Base-by-base conservation (phyloP, 169 alveolate species). In the Plasmodium fragile region DNA sequence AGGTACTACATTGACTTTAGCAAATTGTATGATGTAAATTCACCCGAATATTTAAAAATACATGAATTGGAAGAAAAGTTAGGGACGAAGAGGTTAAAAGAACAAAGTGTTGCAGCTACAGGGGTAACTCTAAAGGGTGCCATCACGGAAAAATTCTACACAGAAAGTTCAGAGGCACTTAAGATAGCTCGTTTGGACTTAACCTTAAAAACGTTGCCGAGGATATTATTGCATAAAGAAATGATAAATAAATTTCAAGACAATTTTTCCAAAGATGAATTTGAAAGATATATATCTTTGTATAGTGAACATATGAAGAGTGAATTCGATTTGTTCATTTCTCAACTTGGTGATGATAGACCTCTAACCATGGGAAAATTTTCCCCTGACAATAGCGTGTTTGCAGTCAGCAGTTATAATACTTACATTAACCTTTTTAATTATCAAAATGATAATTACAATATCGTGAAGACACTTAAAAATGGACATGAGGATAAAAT, bases 301-400 rank as follows among this genome's bases (percentile, higher is more conserved):
- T 96, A 87, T 53, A 96, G 93, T 45, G 92, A 92, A 82, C 90
- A 94, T 81, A 83, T 96, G 55, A 95, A 96, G 30, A 94, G 94
- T 18, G 87, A 92, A 16, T 52, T 95, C 28, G 93, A 87, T 70
- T 94, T 96, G 72, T 77, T 95, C 22, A 92, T 82, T 49, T 95
- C 97, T 52, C 97, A 96, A 39, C 65, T 96, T 25, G 97, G 96
- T 6, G 96, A 95, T 49, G 96, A 94, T n/a, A 83, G 97, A 94
- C 97, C 97, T 11, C 92, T 96, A 34, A 96, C 97, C 25, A 84
- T 92, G 92, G 97, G 96, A 4, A 96, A 93, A 55, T 96, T 96
- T 82, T 93, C 97, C 1, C 97, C 97, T 7, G 95, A 96, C 65
- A 89, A 92, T 84, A 93, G 94, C 75, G 79, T 92, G 18, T 92